Percentiles rank a stretch among this genome's conserved stretches.
Evolutionary conservation across 805 yeast species (phyloP).

Genomic region (Barnettozyma sp.): DNA sequence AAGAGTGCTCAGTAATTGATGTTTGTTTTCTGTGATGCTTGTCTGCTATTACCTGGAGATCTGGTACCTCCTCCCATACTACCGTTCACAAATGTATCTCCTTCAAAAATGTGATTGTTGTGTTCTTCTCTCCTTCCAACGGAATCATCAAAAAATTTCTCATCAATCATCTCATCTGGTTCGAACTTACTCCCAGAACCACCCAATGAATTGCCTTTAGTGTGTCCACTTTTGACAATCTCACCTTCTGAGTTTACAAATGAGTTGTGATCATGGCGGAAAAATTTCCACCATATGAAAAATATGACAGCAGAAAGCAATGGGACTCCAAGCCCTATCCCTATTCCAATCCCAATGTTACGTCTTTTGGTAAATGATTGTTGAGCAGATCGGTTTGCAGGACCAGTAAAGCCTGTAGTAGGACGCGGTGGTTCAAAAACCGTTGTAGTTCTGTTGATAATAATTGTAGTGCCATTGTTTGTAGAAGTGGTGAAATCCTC

Average conservation of each 20-base stretch:
- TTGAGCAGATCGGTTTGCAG: no score
- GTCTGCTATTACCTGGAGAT: slow-evolving; percentile 7
- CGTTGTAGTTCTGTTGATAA: slow-evolving; percentile 20
- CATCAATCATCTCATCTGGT: slow-evolving; percentile 24
- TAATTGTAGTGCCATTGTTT: slow-evolving; percentile 13
- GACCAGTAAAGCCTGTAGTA: no score
- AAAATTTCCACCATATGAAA: slow-evolving; percentile 10
- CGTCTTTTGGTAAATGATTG: slow-evolving; percentile 35
- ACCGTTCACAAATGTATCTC: slow-evolving; percentile 16
- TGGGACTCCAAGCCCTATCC: slow-evolving; percentile 66
- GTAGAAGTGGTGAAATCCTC: slow-evolving; percentile 8
- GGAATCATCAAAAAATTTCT: slow-evolving; percentile 23
- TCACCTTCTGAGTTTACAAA: slow-evolving; percentile 26
- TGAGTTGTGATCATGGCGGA: slow-evolving; percentile 9
- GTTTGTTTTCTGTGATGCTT: slow-evolving; percentile 5
- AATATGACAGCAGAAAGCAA: slow-evolving; percentile 25
- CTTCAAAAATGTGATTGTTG: slow-evolving; percentile 10
- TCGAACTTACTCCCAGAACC: slow-evolving; percentile 6
- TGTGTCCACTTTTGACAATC: slow-evolving; percentile 13
- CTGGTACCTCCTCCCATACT: slow-evolving; percentile 1
- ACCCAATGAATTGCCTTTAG: neutral
- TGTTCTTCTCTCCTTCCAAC: slow-evolving; percentile 14
- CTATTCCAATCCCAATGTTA: slow-evolving; percentile 57
- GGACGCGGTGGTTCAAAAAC: slow-evolving; percentile 6
- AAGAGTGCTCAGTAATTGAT: slow-evolving; percentile 5